These are phyloP conservation scores for Lactifluus hygrophoroides DNA, from an alignment of 768 basidiomycete species.

Conservation along the genomic window DNA sequence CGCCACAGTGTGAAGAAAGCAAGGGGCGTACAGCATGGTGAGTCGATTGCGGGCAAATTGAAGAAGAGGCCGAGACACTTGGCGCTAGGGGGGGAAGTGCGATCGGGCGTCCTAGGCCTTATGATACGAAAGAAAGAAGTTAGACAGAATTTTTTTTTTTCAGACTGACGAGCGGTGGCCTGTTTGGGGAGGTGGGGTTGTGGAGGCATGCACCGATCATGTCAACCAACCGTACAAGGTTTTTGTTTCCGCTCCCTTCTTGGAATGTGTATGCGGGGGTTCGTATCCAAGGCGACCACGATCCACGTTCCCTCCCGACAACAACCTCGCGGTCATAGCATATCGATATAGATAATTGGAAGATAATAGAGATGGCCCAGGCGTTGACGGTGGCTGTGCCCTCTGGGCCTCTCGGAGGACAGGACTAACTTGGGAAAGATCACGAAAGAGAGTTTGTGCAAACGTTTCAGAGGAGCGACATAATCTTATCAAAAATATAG, in stretches of 20 bases:
- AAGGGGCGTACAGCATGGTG: not conserved
- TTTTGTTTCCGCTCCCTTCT: constrained; percentile 13
- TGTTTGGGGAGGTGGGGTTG: constrained; percentile 3
- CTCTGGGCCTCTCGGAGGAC: not conserved
- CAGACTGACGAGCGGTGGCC: not conserved
- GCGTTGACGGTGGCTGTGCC: constrained; percentile 11
- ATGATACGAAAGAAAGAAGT: not conserved
- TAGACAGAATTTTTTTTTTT: not conserved
- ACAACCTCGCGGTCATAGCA: constrained; percentile 2
- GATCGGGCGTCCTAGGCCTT: not conserved
- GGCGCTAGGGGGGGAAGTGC: not conserved
- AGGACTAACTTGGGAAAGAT: not conserved
- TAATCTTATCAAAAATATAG: not conserved
- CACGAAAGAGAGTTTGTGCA: not conserved
- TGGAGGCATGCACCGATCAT: constrained; percentile 11
- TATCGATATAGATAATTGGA: not conserved
- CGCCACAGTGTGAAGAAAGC: constrained; percentile 2
- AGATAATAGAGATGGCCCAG: not conserved
- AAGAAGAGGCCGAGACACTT: not conserved
- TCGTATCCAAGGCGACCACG: constrained; percentile 19
- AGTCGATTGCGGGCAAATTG: not conserved
- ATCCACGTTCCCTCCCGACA: not conserved
- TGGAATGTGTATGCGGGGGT: not conserved
- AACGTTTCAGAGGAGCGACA: too few relatives aligned
- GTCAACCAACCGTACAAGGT: constrained; percentile 6